Percentiles rank a stretch among this genome's conserved stretches.
Conservation (phyloP, 208 protist genomes). For the Acanthamoeba sp. region DNA sequence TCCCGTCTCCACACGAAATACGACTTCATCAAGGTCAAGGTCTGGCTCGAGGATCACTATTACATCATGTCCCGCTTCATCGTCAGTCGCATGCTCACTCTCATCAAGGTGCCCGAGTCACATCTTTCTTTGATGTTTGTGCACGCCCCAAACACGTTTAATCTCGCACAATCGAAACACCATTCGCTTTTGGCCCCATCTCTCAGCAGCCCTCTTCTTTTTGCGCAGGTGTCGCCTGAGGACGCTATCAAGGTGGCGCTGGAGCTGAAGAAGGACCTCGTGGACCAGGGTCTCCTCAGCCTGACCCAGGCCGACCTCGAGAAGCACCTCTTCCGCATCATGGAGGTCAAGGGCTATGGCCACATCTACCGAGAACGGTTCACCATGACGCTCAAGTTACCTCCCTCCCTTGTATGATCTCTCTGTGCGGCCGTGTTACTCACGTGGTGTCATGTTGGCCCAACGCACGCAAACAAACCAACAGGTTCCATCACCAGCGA, state of each 20-base stretch:
- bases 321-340: slow-evolving; percentile 82
- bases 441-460: not conserved
- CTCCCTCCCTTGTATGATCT: not conserved
- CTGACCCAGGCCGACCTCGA: slow-evolving; percentile 85
- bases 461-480: not conserved
- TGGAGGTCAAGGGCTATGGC: slow-evolving; percentile 85
- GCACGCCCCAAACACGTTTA: not conserved
- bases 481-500: slow-evolving; percentile 86
- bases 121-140: no score
- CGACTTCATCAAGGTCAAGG: slow-evolving; percentile 88
- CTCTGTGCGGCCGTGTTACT: not conserved
- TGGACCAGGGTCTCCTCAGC: slow-evolving; percentile 83
- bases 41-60: slow-evolving; percentile 86
- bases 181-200: not conserved
- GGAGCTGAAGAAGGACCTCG: slow-evolving; percentile 86
- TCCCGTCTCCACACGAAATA: slow-evolving; percentile 80
- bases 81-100: slow-evolving; percentile 84
- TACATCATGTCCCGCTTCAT: slow-evolving; percentile 88
- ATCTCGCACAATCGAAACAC: no score
- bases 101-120: slow-evolving; percentile 81
- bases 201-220: not conserved
- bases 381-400: slow-evolving; percentile 82
- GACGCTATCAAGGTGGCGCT: slow-evolving; percentile 87
- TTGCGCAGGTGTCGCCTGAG: slow-evolving; percentile 73
- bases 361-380: slow-evolving; percentile 84